Evolutionary conservation across 176 grass and related monocot species (phyloP), one percentile per base, ranked within the genome.

Genomic region (Musa schizocarpa): DNA sequence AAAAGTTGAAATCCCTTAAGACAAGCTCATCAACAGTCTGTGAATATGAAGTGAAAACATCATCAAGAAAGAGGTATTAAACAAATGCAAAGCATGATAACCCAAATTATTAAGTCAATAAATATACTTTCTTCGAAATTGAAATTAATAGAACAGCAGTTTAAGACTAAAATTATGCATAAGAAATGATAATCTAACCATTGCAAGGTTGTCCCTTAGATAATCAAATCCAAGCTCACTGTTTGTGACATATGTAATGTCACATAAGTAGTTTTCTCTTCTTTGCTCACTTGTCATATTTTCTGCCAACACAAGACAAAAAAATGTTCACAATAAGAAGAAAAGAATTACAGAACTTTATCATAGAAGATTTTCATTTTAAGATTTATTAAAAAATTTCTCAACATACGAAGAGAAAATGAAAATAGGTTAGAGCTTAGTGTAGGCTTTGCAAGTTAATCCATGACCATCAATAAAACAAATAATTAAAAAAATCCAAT

Each of bases 191-290:
- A 63, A 25, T 68, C 72, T 58, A 84, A 98, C 94, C 94, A 98
- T 98, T 4, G 90, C 94, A 80, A 98, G 90, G 54, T 98, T 98
- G 83, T 98, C 94, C 81, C 94, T 88, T 80, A 98, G 78, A 89
- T 85, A 98, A 93, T 98, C 94, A 86, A 98, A 98, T 70, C 94
- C 94, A 76, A 98, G 94, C 84, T 98, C 94, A 85, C 94, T 93
- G 78, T 98, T 98, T 81, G 94, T 98, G 76, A 98, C 94, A 59
- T 98, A 98, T 65, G 94, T 98, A 77, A 98, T 98, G 84, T 98
- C 90, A 48, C 82, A 93, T 1, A 67, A 90, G 81, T 98, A 98
- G 83, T 98, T 98, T 77, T 98, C 88, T 85, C 90, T 93, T 82
- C 95, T 87, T 86, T 93, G 95, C 76, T 98, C 95, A 62, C 88